Percentiles rank a stretch among this genome's conserved stretches.
phyloP scores from a whole-genome alignment of 2,329 filamentous ascomycete genomes.

The Talaromyces albobiverticillius region DNA sequence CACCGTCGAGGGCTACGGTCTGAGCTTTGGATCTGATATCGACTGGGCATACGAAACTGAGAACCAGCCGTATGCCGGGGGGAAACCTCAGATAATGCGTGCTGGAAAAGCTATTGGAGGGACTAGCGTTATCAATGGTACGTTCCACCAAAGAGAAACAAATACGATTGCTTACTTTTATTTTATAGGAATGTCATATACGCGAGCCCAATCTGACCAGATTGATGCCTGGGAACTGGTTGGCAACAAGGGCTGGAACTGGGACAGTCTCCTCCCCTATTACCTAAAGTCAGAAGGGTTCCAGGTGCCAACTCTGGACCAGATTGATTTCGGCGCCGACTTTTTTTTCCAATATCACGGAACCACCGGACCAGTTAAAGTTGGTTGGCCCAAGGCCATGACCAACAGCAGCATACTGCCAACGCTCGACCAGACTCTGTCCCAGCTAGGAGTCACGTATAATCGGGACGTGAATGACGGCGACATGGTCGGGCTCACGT shows the following conservation, averaged over 20 bases:
- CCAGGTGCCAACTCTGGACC: conserved; percentile 19
- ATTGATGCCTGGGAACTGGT: conserved; percentile 35
- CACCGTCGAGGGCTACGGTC: conserved; percentile 20
- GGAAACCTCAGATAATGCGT: conserved; percentile 27
- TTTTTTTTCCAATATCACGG: conserved; percentile 27
- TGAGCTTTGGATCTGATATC: conserved; percentile 31
- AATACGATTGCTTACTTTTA: background rate
- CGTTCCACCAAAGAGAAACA: conserved; percentile 1
- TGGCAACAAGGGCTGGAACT: conserved; percentile 30
- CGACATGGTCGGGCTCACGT: conserved; percentile 42
- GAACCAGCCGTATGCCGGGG: conserved; percentile 36
- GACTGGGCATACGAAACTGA: conserved; percentile 42
- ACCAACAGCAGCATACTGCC: conserved; percentile 24
- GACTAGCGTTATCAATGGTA: conserved; percentile 43
- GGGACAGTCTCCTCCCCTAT: conserved; percentile 29
- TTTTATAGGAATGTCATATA: conserved; percentile 35
- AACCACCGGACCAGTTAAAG: conserved; percentile 27
- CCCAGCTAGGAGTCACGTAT: conserved; percentile 32
- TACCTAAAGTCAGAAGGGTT: conserved; percentile 28
- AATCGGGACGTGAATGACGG: conserved; percentile 45
- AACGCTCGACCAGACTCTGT: conserved; percentile 36
- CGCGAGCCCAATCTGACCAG: conserved; percentile 33
- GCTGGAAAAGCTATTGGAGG: conserved; percentile 45
- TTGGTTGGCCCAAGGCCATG: conserved; percentile 21
- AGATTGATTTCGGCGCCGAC: conserved; percentile 22